Evolutionary conservation across 495 filamentous ascomycete genomes (phyloP).

Genomic region (Tuber umbilicatum): DNA sequence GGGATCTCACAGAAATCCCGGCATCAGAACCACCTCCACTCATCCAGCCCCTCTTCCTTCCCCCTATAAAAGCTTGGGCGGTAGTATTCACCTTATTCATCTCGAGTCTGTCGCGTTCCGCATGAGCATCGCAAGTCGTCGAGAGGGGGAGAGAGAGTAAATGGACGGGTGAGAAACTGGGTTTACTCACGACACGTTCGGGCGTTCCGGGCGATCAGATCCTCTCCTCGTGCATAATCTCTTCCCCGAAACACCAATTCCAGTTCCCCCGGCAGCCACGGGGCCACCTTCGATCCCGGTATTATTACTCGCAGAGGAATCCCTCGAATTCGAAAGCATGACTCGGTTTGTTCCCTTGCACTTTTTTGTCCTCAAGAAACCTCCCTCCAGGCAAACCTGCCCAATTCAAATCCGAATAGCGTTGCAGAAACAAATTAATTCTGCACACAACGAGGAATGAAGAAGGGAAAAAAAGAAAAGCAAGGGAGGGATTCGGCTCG

Average conservation of each 20-base stretch:
- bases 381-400: neutral
- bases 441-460: neutral
- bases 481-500: neutral
- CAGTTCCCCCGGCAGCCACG: neutral
- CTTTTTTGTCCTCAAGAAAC: neutral
- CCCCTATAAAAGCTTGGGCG: conserved; percentile 58
- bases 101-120: conserved; percentile 40
- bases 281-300: neutral
- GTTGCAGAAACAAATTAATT: neutral
- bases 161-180: neutral
- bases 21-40: conserved; percentile 8
- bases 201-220: conserved; percentile 1
- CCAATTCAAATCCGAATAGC: neutral
- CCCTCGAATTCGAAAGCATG: neutral
- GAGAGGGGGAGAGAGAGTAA: neutral
- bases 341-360: neutral
- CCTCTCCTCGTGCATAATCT: neutral
- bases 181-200: conserved; percentile 5
- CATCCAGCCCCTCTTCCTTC: conserved; percentile 65
- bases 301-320: neutral
- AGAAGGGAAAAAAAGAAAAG: neutral
- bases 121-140: neutral
- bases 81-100: conserved; percentile 65
- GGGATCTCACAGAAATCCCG: neutral
- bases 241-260: neutral